Percentiles rank a stretch among this genome's conserved stretches.
phyloP scores from a whole-genome alignment of 805 yeast species.

The Starmerella sp. region DNA sequence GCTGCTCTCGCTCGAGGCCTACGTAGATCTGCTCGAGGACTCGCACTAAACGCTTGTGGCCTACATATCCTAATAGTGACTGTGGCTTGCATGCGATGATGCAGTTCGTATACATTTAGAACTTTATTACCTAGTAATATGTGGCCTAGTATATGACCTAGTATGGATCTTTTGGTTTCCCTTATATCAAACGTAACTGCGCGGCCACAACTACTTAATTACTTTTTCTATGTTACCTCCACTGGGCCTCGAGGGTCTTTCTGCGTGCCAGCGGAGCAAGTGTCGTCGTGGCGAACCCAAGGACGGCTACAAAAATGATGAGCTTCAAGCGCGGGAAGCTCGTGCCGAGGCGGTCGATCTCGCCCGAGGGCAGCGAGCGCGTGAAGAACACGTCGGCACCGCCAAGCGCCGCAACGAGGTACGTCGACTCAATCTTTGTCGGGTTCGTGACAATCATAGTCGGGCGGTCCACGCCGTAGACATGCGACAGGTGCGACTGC shows the following conservation, averaged over 20 bases:
- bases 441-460: constrained; percentile 37
- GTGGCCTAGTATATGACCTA: too few species aligned
- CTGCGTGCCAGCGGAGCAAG: constrained; percentile 15
- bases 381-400: constrained; percentile 72
- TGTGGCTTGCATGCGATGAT: too few species aligned
- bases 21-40: constrained; percentile 19
- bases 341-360: constrained; percentile 63
- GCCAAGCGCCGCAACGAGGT: constrained; percentile 48
- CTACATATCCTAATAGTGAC: neutral
- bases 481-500: constrained; percentile 50
- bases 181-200: too few species aligned
- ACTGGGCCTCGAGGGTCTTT: constrained; percentile 9
- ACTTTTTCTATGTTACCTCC: constrained; percentile 11
- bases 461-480: constrained; percentile 33
- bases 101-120: too few species aligned
- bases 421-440: constrained; percentile 73
- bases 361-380: constrained; percentile 64
- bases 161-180: neutral
- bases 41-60: constrained; percentile 5
- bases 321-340: constrained; percentile 60
- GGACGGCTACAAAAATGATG: constrained; percentile 43
- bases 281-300: constrained; percentile 26
- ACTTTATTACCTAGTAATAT: too few species aligned
- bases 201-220: neutral
- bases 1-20: constrained; percentile 26